Percentiles rank a stretch among this genome's conserved stretches.
These are phyloP conservation scores for sunflower (Helianthus annuus) DNA, from an alignment of 129 eudicot species.

Conservation along the genomic window DNA sequence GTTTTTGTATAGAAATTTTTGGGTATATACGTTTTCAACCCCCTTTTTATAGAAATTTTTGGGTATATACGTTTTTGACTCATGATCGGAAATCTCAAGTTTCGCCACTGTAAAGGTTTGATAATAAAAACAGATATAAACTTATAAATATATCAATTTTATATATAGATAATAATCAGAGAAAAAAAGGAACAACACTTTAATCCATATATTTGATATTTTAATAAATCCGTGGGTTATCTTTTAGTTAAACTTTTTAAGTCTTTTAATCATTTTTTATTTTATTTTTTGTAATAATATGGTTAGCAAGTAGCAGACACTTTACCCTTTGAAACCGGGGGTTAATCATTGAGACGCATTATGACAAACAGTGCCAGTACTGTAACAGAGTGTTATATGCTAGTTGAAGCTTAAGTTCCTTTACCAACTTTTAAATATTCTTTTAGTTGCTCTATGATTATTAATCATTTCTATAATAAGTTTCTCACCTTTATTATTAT, in stretches of 20 bases:
- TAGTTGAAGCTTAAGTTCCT: constrained; percentile 12
- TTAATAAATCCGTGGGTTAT: neutral
- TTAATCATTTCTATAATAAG: neutral
- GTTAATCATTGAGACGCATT: constrained; percentile 25
- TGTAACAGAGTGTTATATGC: constrained; percentile 19
- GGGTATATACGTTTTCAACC: too few relatives aligned
- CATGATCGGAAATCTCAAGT: too few relatives aligned
- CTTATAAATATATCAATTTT: too few relatives aligned
- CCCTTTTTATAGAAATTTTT: too few relatives aligned
- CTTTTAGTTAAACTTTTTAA: neutral
- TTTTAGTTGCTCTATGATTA: neutral
- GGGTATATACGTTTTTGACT: too few relatives aligned
- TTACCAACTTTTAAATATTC: constrained; percentile 9
- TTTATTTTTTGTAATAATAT: neutral
- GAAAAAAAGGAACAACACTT: neutral
- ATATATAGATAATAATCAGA: neutral
- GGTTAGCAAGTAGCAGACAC: constrained; percentile 15
- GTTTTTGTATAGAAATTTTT: too few relatives aligned
- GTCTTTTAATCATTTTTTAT: neutral
- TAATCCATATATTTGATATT: neutral
- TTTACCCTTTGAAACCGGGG: constrained; percentile 11
- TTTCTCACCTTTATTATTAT: neutral
- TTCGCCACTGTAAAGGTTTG: too few relatives aligned
- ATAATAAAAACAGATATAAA: too few relatives aligned
- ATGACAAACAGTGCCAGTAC: constrained; percentile 23